A percentile compares a stretch with the other conserved stretches of the same genome.
phyloP scores from a whole-genome alignment of 2,329 filamentous ascomycete genomes.

The Aspergillaceae sp. region DNA sequence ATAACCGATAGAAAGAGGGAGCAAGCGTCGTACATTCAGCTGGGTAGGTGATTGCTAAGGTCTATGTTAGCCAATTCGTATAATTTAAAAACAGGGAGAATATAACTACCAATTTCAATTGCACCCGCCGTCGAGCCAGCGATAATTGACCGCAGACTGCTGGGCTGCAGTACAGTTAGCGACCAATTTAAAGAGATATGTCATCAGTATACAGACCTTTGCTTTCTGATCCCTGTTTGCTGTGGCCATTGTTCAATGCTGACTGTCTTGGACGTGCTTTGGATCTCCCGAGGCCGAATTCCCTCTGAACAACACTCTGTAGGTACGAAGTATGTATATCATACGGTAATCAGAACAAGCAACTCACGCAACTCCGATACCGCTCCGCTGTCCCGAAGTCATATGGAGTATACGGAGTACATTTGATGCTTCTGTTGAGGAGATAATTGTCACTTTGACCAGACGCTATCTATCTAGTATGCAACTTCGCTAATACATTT shows the following conservation, averaged over 20 bases:
- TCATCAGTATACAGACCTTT: slow-evolving; percentile 22
- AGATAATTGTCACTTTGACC: too few relatives aligned
- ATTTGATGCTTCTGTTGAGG: background rate
- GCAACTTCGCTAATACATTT: too few relatives aligned
- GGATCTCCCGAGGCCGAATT: background rate
- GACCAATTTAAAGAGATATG: background rate
- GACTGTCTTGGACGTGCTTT: background rate
- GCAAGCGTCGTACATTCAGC: slow-evolving; percentile 62
- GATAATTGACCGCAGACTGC: slow-evolving; percentile 76
- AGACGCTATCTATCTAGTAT: too few relatives aligned
- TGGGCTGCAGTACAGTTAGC: slow-evolving; percentile 51
- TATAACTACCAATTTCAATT: slow-evolving; percentile 70
- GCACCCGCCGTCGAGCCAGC: slow-evolving; percentile 91
- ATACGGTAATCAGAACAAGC: background rate
- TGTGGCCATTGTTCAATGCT: slow-evolving; percentile 21
- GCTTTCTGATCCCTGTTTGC: slow-evolving; percentile 28
- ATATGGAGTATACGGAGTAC: background rate
- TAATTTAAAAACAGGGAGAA: too few relatives aligned
- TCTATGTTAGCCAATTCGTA: slow-evolving; percentile 14
- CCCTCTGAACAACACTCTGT: too few relatives aligned
- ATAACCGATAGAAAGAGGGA: background rate
- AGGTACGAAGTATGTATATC: background rate
- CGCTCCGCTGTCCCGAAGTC: background rate
- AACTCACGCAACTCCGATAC: background rate
- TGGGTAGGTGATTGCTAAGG: slow-evolving; percentile 75